Conservation (phyloP, 495 filamentous ascomycete genomes). For the Daldinia decipiens region DNA sequence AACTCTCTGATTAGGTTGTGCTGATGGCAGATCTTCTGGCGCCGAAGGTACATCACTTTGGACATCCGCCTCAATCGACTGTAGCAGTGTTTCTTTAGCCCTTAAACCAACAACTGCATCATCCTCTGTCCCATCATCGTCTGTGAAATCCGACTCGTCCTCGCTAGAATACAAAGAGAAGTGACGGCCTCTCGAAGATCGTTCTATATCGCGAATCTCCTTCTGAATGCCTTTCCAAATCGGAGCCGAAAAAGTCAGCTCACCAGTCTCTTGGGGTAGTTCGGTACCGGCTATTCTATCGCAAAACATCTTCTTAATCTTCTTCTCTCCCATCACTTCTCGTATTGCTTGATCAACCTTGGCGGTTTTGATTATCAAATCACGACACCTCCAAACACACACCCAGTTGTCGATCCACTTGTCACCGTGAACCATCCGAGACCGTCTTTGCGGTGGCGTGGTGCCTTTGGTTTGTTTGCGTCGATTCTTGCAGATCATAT, state of each 20-base stretch:
- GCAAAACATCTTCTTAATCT: constrained; percentile 28
- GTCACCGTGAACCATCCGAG: constrained; percentile 17
- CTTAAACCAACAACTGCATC: not conserved
- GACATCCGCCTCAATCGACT: constrained; percentile 21
- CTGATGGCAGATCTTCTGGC: not conserved
- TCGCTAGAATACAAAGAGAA: constrained; percentile 11
- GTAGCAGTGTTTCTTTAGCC: not conserved
- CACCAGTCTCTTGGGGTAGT: constrained; percentile 19
- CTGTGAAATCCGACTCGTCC: constrained; percentile 19
- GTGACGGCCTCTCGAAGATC: constrained; percentile 9
- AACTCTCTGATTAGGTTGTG: not conserved
- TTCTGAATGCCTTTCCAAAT: constrained; percentile 35
- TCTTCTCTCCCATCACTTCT: constrained; percentile 29
- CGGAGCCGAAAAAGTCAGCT: constrained; percentile 19
- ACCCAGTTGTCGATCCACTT: constrained; percentile 37
- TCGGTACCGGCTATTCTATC: constrained; percentile 24
- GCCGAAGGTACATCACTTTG: not conserved
- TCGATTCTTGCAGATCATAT: constrained; percentile 24
- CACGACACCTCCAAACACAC: constrained; percentile 29
- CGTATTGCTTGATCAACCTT: constrained; percentile 15
- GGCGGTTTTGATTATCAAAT: constrained; percentile 18
- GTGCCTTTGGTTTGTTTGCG: constrained; percentile 25
- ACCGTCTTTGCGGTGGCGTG: constrained; percentile 7
- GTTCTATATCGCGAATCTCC: constrained; percentile 15
- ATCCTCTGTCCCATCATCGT: constrained; percentile 17